Conservation (phyloP, 108 stramenopile genomes). For the Conticribra guillardii region DNA sequence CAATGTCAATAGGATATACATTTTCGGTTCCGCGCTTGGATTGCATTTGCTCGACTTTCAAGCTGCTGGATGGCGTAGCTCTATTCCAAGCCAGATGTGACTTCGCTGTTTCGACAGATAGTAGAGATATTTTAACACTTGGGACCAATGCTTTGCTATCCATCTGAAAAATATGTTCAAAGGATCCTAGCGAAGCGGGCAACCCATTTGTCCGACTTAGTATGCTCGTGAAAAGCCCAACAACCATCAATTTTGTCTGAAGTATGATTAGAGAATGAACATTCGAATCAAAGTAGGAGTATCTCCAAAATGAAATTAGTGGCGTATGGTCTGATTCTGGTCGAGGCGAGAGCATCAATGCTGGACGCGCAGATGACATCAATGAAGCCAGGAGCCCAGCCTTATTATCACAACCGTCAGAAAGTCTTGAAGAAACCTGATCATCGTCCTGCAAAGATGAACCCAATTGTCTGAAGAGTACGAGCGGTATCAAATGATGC, state of each 20-base stretch:
- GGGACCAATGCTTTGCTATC: too few species aligned
- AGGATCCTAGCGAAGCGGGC: too few species aligned
- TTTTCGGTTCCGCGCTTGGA: background rate
- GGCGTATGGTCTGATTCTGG: background rate
- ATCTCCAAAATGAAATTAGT: constrained; percentile 12
- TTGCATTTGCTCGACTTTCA: background rate
- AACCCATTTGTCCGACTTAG: too few species aligned
- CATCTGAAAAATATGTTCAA: too few species aligned
- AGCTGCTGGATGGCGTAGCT: background rate
- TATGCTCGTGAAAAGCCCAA: constrained; percentile 28
- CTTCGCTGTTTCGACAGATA: background rate
- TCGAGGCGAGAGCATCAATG: constrained; percentile 5
- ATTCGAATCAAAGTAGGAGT: constrained; percentile 20
- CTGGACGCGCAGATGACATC: constrained; percentile 20
- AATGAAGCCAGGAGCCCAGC: constrained; percentile 2
- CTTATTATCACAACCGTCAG: background rate
- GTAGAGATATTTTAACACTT: background rate
- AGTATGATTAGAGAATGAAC: constrained; percentile 33
- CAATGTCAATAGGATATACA: background rate
- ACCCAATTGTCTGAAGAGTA: background rate
- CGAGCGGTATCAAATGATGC: constrained; percentile 11
- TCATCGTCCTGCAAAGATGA: background rate
- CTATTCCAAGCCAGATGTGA: background rate
- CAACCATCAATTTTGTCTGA: constrained; percentile 27
- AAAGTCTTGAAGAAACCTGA: background rate